A percentile compares a stretch with the other conserved stretches of the same genome.
phyloP scores from a whole-genome alignment of 2,329 filamentous ascomycete species.

The Sporothrix schenckii region DNA sequence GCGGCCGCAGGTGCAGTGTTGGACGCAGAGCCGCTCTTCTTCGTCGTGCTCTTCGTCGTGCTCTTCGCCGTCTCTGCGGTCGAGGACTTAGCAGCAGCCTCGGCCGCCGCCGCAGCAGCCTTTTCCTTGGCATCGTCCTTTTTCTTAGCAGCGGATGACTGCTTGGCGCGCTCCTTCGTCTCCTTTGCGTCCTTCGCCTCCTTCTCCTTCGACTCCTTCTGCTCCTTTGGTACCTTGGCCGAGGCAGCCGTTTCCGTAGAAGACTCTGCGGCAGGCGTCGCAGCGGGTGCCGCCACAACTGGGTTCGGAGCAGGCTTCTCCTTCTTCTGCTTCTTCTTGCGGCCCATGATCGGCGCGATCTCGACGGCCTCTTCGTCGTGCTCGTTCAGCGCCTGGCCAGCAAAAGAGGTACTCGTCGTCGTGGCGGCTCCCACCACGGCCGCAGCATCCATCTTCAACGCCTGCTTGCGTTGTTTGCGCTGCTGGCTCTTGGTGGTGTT shows the following conservation, averaged over 20 bases:
- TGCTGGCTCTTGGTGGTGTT: constrained; percentile 76
- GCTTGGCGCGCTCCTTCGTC: constrained; percentile 22
- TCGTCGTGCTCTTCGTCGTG: constrained; percentile 21
- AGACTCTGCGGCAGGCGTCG: constrained; percentile 34
- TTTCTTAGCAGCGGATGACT: constrained; percentile 10
- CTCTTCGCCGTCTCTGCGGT: constrained; percentile 23
- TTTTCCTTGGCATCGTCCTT: constrained; percentile 29
- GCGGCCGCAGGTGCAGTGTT: constrained; percentile 5
- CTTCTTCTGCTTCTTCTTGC: constrained; percentile 86
- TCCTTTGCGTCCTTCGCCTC: constrained; percentile 16
- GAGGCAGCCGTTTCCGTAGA: constrained; percentile 23
- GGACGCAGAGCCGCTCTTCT: constrained; percentile 1
- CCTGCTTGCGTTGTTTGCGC: constrained; percentile 73
- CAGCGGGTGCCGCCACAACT: constrained; percentile 33
- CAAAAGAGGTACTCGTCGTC: constrained; percentile 31
- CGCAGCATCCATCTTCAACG: constrained; percentile 64
- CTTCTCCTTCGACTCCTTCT: constrained; percentile 14
- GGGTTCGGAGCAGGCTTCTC: constrained; percentile 52
- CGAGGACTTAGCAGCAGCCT: not conserved
- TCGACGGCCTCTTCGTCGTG: constrained; percentile 45
- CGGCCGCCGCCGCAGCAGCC: not conserved
- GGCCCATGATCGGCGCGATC: constrained; percentile 72
- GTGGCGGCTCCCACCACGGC: constrained; percentile 44
- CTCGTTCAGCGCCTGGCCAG: constrained; percentile 53
- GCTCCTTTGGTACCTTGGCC: constrained; percentile 37